Conservation (phyloP, 768 basidiomycete genomes). For the Macrocybe gigantea region DNA sequence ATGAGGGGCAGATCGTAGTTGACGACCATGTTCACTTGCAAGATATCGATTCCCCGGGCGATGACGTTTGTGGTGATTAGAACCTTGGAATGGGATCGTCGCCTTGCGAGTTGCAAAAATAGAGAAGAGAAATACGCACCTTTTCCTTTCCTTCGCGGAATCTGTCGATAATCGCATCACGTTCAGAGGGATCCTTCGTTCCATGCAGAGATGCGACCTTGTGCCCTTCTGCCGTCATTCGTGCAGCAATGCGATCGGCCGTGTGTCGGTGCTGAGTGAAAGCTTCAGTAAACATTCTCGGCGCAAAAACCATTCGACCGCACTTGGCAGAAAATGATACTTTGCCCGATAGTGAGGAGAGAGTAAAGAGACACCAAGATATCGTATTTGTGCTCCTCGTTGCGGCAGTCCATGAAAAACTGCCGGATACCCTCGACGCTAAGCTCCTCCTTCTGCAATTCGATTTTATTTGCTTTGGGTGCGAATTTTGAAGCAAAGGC, state of each 20-base stretch:
- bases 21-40: conserved; percentile 99
- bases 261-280: conserved; percentile 72
- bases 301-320: conserved; percentile 14
- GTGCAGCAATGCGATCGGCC: conserved; percentile 84
- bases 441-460: conserved; percentile 89
- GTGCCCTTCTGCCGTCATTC: conserved; percentile 92
- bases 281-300: conserved; percentile 1
- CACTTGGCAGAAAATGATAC: conserved; percentile 97
- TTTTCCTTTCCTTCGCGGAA: conserved; percentile 97
- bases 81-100: conserved; percentile 26
- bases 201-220: conserved; percentile 96
- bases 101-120: too few species aligned
- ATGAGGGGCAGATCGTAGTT: conserved; percentile 94
- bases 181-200: conserved; percentile 83
- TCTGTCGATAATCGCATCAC: conserved; percentile 88
- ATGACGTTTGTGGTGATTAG: conserved; percentile 99
- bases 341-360: conserved; percentile 92
- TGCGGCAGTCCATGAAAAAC: conserved; percentile 94
- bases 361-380: conserved; percentile 87
- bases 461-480: conserved; percentile 93
- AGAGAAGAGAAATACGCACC: conserved; percentile 30
- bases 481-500: conserved; percentile 91
- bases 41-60: conserved; percentile 95
- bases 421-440: conserved; percentile 93
- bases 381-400: conserved; percentile 93